Evolutionary conservation across 139 green algal species (phyloP).

Genomic region (Chlamydomonas urium): DNA sequence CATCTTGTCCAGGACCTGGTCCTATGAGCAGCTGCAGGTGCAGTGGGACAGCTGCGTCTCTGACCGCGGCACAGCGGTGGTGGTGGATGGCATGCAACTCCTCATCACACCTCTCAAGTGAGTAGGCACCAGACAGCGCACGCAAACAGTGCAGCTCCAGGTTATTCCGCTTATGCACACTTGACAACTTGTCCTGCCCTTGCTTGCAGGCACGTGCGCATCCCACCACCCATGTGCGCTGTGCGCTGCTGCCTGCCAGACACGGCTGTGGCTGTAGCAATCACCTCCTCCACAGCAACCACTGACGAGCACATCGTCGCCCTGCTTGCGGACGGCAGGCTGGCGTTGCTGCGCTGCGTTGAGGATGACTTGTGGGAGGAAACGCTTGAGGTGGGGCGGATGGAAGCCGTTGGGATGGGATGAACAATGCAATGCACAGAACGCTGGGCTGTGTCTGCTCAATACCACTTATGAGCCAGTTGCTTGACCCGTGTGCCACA

Average conservation of each 20-base stretch:
- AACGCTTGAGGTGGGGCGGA: conserved; percentile 43
- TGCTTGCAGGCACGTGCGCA: conserved; percentile 34
- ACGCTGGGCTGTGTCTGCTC: too few relatives aligned
- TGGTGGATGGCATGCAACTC: conserved; percentile 77
- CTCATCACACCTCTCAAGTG: conserved; percentile 76
- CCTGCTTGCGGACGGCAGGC: conserved; percentile 49
- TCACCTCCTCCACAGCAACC: conserved; percentile 8
- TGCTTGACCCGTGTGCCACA: too few relatives aligned
- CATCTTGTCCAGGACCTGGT: conserved; percentile 18
- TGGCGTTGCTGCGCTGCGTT: conserved; percentile 42
- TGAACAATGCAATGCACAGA: too few relatives aligned
- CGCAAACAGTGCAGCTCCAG: too few relatives aligned
- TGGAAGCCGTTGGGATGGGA: too few relatives aligned
- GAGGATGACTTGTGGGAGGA: conserved; percentile 77
- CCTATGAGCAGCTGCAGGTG: conserved; percentile 33
- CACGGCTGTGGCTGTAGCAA: background rate
- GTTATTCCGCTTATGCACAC: background rate
- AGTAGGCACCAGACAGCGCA: too few relatives aligned
- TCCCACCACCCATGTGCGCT: conserved; percentile 84
- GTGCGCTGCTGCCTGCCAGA: conserved; percentile 24
- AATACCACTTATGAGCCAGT: too few relatives aligned
- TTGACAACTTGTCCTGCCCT: background rate
- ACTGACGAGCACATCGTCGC: conserved; percentile 49
- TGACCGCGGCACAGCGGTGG: conserved; percentile 64
- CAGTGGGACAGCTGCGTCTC: conserved; percentile 36